Conservation (phyloP, 73 alveolate genomes). For the Durusdinium trenchii region DNA sequence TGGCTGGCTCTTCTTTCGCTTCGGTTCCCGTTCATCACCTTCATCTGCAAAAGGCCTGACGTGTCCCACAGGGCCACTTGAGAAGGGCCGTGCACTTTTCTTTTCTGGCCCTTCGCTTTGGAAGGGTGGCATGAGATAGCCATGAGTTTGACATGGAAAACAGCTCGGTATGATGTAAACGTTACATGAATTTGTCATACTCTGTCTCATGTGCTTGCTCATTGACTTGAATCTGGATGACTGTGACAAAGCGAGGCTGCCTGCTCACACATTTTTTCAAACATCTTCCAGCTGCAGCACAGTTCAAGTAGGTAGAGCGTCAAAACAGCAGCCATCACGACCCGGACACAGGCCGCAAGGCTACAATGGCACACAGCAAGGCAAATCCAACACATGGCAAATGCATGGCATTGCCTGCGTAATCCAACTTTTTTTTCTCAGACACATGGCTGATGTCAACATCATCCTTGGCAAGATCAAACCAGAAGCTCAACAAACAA, state of each 20-base stretch:
- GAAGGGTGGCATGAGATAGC: background rate
- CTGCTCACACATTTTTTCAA: background rate
- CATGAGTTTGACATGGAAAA: background rate
- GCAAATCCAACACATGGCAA: conserved; percentile 11
- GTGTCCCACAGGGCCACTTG: background rate
- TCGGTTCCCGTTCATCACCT: background rate
- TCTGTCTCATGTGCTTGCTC: too few relatives aligned
- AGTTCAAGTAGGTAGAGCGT: background rate
- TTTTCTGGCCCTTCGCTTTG: conserved; percentile 24
- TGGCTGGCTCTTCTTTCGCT: background rate
- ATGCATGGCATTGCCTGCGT: background rate
- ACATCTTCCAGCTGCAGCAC: background rate
- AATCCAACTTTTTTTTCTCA: background rate
- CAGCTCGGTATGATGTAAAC: background rate
- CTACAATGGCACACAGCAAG: background rate
- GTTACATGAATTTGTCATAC: background rate
- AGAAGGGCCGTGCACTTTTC: background rate
- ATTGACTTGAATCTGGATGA: background rate
- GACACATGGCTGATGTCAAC: background rate
- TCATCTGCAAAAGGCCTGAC: background rate
- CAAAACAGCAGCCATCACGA: background rate
- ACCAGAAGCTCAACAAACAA: background rate
- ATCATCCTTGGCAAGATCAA: background rate
- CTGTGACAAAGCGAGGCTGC: background rate
- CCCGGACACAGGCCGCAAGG: background rate